Evolutionary conservation across 164 flowering plant species (phyloP).

Genomic region (Vitis riparia): DNA sequence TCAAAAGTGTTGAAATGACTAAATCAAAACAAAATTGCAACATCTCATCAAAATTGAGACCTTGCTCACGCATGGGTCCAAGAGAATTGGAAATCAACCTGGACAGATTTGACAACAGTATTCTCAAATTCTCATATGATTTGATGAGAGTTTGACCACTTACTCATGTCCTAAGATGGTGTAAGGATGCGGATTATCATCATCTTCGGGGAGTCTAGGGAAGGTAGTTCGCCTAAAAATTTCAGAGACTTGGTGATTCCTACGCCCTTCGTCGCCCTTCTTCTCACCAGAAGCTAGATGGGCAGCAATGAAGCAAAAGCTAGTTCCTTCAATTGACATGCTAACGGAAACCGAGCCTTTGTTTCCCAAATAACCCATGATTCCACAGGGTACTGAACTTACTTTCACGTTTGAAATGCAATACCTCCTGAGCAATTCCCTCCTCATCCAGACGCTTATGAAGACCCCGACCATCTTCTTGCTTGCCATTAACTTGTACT

Average conservation of each 20-base stretch:
- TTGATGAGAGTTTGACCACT: constrained; percentile 19
- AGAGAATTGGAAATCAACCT: neutral
- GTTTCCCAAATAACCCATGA: constrained; percentile 85
- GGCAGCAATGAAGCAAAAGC: constrained; percentile 71
- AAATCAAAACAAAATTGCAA: too few relatives aligned
- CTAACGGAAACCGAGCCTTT: constrained; percentile 75
- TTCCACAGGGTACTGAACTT: constrained; percentile 72
- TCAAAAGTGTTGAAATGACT: too few relatives aligned
- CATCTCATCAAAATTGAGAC: too few relatives aligned
- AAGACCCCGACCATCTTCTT: constrained; percentile 85
- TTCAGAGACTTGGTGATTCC: constrained; percentile 70
- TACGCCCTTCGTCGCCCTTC: constrained; percentile 60
- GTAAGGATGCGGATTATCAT: constrained; percentile 42
- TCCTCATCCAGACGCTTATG: constrained; percentile 70
- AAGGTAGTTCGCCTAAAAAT: constrained; percentile 68
- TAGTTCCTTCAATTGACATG: constrained; percentile 70
- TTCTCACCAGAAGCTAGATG: constrained; percentile 87
- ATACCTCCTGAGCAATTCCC: constrained; percentile 43
- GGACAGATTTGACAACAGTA: neutral
- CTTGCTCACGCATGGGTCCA: too few relatives aligned
- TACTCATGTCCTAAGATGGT: constrained; percentile 84
- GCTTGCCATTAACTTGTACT: constrained; percentile 65
- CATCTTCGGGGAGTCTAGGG: constrained; percentile 40
- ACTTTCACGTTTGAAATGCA: constrained; percentile 53
- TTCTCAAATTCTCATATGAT: neutral